phyloP scores from a whole-genome alignment of 2,329 filamentous ascomycete genomes.

The Nectriaceae sp. region DNA sequence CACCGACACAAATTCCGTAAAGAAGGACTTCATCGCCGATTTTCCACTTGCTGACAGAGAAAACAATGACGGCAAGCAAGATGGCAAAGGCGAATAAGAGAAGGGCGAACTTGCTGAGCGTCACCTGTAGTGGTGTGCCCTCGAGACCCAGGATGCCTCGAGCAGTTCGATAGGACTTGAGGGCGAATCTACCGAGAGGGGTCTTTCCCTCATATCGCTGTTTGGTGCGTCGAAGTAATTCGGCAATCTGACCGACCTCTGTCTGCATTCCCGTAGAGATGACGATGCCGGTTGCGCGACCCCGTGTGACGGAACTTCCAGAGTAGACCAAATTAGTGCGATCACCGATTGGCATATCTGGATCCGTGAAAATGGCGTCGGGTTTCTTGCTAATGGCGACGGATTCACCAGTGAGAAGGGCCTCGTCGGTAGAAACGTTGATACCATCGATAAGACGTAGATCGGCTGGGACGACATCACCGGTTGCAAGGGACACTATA shows the following conservation, averaged over 20 bases:
- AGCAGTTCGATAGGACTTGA: slow-evolving; percentile 43
- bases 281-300: slow-evolving; percentile 69
- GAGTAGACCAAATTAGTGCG: slow-evolving; percentile 72
- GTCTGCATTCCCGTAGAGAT: slow-evolving; percentile 73
- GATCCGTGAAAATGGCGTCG: slow-evolving; percentile 54
- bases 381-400: slow-evolving; percentile 67
- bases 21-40: slow-evolving; percentile 60
- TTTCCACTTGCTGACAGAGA: slow-evolving; percentile 57
- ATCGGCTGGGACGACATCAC: slow-evolving; percentile 72
- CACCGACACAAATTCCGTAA: slow-evolving; percentile 61
- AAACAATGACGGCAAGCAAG: slow-evolving; percentile 62
- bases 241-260: slow-evolving; percentile 76
- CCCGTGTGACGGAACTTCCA: slow-evolving; percentile 71
- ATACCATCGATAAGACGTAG: slow-evolving; percentile 65
- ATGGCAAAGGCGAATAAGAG: slow-evolving; percentile 74
- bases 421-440: slow-evolving; percentile 77
- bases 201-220: slow-evolving; percentile 42
- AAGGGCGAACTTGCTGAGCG: slow-evolving; percentile 82
- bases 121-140: slow-evolving; percentile 83
- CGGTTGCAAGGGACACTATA: slow-evolving; percentile 61
- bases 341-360: slow-evolving; percentile 65
- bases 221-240: slow-evolving; percentile 61
- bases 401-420: slow-evolving; percentile 73
- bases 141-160: slow-evolving; percentile 64
- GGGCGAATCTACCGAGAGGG: slow-evolving; percentile 46